These are phyloP conservation scores for Raphanus raphanistrum DNA, from an alignment of 345 rosid species.

Conservation along the genomic window DNA sequence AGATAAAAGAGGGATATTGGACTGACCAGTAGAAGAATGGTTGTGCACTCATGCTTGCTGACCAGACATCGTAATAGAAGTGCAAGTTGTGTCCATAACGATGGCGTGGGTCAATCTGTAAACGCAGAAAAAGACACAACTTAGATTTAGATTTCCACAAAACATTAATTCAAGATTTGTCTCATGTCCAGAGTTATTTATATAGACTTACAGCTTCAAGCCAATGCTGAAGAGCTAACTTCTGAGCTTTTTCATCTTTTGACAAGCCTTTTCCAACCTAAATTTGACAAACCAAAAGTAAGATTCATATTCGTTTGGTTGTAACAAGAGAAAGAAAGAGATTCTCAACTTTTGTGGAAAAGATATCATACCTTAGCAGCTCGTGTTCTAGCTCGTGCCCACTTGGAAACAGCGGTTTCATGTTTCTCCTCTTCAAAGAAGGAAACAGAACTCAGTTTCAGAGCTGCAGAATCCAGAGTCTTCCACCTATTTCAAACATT, in stretches of 20 bases:
- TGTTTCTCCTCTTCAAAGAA: constrained; percentile 56
- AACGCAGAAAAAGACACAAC: neutral
- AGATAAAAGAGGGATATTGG: neutral
- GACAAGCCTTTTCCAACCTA: constrained; percentile 71
- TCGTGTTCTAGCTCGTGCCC: constrained; percentile 62
- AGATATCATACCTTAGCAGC: constrained; percentile 58
- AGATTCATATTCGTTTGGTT: neutral
- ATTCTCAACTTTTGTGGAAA: neutral
- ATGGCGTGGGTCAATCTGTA: constrained; percentile 82
- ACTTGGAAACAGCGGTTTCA: constrained; percentile 60
- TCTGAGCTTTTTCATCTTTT: constrained; percentile 73
- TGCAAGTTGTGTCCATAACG: constrained; percentile 90
- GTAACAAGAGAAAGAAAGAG: neutral
- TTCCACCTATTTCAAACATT: constrained; percentile 53
- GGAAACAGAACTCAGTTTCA: constrained; percentile 51
- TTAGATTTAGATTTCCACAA: constrained; percentile 1
- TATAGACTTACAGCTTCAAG: constrained; percentile 67
- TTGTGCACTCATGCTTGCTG: constrained; percentile 59
- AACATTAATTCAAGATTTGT: neutral
- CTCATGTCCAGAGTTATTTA: neutral
- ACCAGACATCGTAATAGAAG: constrained; percentile 73
- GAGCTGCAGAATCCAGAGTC: constrained; percentile 60
- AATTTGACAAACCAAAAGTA: constrained; percentile 15
- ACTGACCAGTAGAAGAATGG: constrained; percentile 79
- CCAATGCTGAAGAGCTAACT: constrained; percentile 75